phyloP scores from a whole-genome alignment of 345 rosid genomes.

The Citrus trifoliata region DNA sequence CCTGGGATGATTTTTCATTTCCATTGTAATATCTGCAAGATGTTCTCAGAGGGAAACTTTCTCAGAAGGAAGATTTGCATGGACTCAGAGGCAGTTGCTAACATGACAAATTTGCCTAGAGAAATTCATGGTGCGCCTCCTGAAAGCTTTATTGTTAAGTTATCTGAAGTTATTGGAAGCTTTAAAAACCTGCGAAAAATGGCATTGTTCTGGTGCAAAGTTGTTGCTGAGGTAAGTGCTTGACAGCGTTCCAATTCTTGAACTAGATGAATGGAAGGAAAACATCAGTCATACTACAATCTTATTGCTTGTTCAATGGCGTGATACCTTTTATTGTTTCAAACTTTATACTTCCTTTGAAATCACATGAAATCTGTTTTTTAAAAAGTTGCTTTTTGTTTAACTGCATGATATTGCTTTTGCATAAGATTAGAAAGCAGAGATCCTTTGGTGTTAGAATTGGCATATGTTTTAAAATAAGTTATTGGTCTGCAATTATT shows the following conservation, averaged over 20 bases:
- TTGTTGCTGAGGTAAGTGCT: slow-evolving; percentile 75
- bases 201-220: slow-evolving; percentile 84
- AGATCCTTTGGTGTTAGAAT: not conserved
- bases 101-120: slow-evolving; percentile 46
- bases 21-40: slow-evolving; percentile 70
- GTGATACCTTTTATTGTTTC: not conserved
- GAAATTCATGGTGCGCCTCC: slow-evolving; percentile 91
- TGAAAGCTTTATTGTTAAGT: slow-evolving; percentile 66
- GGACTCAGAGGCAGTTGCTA: slow-evolving; percentile 39
- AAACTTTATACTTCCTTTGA: not conserved
- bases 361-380: not conserved
- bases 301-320: not conserved
- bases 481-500: not conserved
- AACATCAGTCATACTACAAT: not conserved
- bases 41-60: slow-evolving; percentile 72
- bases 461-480: not conserved
- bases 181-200: slow-evolving; percentile 68
- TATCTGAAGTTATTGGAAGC: slow-evolving; percentile 93
- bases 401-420: not conserved
- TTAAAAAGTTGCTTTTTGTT: not conserved
- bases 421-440: not conserved
- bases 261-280: not conserved
- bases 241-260: slow-evolving; percentile 12
- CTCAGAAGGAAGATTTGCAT: slow-evolving; percentile 63
- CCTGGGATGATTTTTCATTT: slow-evolving; percentile 54